Evolutionary conservation across 441 rosid genomes (phyloP).

Genomic region (Pelargonium fulgidum): DNA sequence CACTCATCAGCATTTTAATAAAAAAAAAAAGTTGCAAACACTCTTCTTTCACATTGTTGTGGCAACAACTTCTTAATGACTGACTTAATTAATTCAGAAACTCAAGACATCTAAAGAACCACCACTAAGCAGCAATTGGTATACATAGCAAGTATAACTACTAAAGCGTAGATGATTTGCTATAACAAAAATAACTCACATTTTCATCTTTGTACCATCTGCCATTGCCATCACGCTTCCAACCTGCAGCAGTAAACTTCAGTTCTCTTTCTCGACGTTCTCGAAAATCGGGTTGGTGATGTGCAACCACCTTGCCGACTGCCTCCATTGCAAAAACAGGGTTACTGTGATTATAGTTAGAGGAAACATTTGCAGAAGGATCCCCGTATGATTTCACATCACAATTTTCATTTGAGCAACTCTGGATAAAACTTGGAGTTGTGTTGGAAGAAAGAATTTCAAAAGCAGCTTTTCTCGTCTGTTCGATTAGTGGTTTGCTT

Average conservation of each 20-base stretch:
- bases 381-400: slow-evolving; percentile 13
- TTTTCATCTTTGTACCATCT: slow-evolving; percentile 49
- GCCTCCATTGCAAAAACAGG: slow-evolving; percentile 15
- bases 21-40: neutral
- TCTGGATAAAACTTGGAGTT: slow-evolving; percentile 1
- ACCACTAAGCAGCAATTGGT: neutral
- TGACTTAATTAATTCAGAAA: neutral
- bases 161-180: neutral
- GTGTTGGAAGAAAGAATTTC: slow-evolving; percentile 19
- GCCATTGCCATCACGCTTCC: slow-evolving; percentile 50
- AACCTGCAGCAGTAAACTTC: slow-evolving; percentile 45
- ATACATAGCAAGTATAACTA: neutral
- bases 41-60: neutral
- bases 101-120: neutral
- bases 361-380: slow-evolving; percentile 8
- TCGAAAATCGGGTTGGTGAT: slow-evolving; percentile 19
- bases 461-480: slow-evolving; percentile 26
- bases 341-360: neutral
- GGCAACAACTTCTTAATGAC: neutral
- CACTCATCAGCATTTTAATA: too few species aligned
- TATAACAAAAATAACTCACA: slow-evolving; percentile 22
- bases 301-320: slow-evolving; percentile 7
- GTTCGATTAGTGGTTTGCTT: slow-evolving; percentile 34
- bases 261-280: slow-evolving; percentile 40
- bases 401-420: neutral